Evolutionary conservation across 768 basidiomycete species (phyloP).

Genomic region (Suillus hirtellus): DNA sequence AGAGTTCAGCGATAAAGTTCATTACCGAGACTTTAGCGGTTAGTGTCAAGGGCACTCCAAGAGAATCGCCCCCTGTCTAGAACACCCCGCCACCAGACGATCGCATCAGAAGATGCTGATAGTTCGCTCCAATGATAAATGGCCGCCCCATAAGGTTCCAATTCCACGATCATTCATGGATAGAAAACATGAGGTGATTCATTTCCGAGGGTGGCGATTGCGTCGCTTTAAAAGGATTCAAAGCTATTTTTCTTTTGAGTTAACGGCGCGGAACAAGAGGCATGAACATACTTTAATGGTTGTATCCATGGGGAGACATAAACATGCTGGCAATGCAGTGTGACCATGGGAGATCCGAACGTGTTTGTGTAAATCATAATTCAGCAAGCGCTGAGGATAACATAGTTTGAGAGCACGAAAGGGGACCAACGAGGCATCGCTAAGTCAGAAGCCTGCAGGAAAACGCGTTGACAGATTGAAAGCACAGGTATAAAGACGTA

Average conservation of each 20-base stretch:
- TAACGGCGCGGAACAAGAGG: neutral
- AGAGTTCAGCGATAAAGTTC: conserved; percentile 16
- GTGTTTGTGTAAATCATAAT: conserved; percentile 13
- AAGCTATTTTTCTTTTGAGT: conserved; percentile 4
- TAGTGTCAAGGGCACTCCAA: conserved; percentile 10
- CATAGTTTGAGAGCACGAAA: conserved; percentile 20
- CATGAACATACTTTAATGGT: neutral
- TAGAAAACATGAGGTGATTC: conserved; percentile 34
- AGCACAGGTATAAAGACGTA: conserved; percentile 18
- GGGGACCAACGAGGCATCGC: conserved; percentile 16
- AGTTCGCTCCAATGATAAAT: conserved; percentile 27
- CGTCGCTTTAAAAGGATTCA: neutral
- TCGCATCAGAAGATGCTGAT: conserved; percentile 30
- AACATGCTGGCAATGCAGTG: conserved; percentile 6
- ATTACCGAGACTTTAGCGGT: conserved; percentile 24
- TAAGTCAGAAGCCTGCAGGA: conserved; percentile 9
- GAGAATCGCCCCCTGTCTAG: conserved; percentile 16
- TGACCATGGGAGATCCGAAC: conserved; percentile 15
- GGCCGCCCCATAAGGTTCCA: conserved; percentile 19
- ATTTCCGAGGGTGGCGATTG: conserved; percentile 33
- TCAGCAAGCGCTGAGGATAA: conserved; percentile 12
- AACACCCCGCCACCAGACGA: conserved; percentile 22
- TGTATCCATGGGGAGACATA: conserved; percentile 24
- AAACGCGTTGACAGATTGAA: conserved; percentile 11
- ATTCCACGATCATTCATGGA: conserved; percentile 27